Conservation (phyloP, 2,329 filamentous ascomycete species). For the Diaporthe ampelina region DNA sequence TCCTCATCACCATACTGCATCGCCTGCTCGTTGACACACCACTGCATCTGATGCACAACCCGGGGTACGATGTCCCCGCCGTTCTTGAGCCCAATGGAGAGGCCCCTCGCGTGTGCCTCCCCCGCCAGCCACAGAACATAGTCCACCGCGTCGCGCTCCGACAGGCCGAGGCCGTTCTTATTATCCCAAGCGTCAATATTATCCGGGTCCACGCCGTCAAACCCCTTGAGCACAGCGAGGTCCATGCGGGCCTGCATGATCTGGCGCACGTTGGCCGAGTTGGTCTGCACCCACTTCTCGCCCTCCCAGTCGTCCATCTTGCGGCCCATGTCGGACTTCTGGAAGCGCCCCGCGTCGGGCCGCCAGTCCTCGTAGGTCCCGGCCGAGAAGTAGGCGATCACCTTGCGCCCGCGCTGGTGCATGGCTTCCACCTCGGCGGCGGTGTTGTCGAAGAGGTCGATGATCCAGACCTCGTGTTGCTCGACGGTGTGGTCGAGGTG, state of each 20-base stretch:
- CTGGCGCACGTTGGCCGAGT: slow-evolving; percentile 61
- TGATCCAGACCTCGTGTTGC: slow-evolving; percentile 36
- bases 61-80: slow-evolving; percentile 61
- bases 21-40: slow-evolving; percentile 72
- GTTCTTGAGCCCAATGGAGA: slow-evolving; percentile 71
- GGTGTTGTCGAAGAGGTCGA: slow-evolving; percentile 41
- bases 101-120: slow-evolving; percentile 57
- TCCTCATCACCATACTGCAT: slow-evolving; percentile 65
- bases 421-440: slow-evolving; percentile 56
- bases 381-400: slow-evolving; percentile 75
- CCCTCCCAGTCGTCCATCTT: slow-evolving; percentile 67
- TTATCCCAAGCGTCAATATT: slow-evolving; percentile 71
- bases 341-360: slow-evolving; percentile 62
- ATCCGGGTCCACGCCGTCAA: slow-evolving; percentile 71
- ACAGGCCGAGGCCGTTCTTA: slow-evolving; percentile 62
- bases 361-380: slow-evolving; percentile 71
- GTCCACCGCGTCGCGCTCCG: slow-evolving; percentile 59
- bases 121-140: slow-evolving; percentile 66
- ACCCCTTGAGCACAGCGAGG: slow-evolving; percentile 64
- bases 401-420: slow-evolving; percentile 63
- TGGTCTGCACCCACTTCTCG: slow-evolving; percentile 69
- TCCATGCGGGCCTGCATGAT: slow-evolving; percentile 68
- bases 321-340: slow-evolving; percentile 61
- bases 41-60: slow-evolving; percentile 60
- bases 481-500: slow-evolving; percentile 37